Evolutionary conservation across 306 rosid species (phyloP).

Genomic region (Pterocarpus santalinus): DNA sequence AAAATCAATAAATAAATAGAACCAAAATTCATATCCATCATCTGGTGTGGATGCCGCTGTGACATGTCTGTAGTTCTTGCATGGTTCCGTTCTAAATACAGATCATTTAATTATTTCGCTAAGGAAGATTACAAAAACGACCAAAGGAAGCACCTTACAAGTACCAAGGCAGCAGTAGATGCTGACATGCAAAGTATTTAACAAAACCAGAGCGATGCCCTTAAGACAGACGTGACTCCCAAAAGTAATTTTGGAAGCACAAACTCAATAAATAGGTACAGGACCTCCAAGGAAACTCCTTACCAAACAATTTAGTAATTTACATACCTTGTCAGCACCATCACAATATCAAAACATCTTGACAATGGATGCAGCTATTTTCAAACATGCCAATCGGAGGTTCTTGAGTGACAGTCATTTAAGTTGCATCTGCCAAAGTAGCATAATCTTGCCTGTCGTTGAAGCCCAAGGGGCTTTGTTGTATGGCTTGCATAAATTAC

Average conservation of each 20-base stretch:
- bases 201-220: conserved; percentile 25
- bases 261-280: conserved; percentile 41
- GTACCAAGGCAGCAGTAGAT: conserved; percentile 30
- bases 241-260: conserved; percentile 43
- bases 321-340: conserved; percentile 45
- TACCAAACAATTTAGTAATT: conserved; percentile 43
- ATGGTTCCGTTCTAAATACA: conserved; percentile 37
- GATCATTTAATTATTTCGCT: conserved; percentile 29
- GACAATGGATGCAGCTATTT: conserved; percentile 38
- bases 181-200: conserved; percentile 35
- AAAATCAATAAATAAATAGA: conserved; percentile 35
- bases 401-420: conserved; percentile 16
- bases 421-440: conserved; percentile 39
- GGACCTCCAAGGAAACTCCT: conserved; percentile 33
- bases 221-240: conserved; percentile 31
- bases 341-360: conserved; percentile 47
- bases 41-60: conserved; percentile 4
- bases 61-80: background rate
- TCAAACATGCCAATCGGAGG: conserved; percentile 42
- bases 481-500: conserved; percentile 42
- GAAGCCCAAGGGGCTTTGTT: conserved; percentile 30
- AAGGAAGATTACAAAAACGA: conserved; percentile 32
- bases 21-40: conserved; percentile 25
- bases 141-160: conserved; percentile 22
- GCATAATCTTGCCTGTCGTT: conserved; percentile 28